Evolutionary conservation across 2,329 filamentous ascomycete genomes (phyloP).

Genomic region (Sphaerulina musiva): DNA sequence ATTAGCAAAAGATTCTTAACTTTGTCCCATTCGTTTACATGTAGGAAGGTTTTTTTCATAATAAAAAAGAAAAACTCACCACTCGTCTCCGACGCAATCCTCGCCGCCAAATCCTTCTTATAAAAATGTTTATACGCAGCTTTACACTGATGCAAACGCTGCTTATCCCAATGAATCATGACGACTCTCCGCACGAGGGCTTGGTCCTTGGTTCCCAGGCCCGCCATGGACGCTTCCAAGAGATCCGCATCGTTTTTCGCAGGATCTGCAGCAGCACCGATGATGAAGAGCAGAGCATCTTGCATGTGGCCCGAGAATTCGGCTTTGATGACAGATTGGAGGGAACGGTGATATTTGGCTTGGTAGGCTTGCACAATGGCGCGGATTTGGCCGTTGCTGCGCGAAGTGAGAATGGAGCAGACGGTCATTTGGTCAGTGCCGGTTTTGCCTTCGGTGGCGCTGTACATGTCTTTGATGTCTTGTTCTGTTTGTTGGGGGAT

Average conservation of each 20-base stretch:
- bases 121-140: slow-evolving; percentile 68
- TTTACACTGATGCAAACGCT: slow-evolving; percentile 69
- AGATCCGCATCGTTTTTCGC: slow-evolving; percentile 75
- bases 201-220: slow-evolving; percentile 77
- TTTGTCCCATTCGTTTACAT: too few relatives aligned
- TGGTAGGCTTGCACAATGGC: slow-evolving; percentile 73
- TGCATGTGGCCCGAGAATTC: slow-evolving; percentile 93
- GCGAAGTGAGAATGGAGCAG: slow-evolving; percentile 67
- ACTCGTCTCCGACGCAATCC: slow-evolving; percentile 70
- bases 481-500: slow-evolving; percentile 65
- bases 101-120: slow-evolving; percentile 57
- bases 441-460: slow-evolving; percentile 62
- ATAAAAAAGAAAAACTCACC: slow-evolving; percentile 41
- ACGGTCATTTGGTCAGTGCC: slow-evolving; percentile 66
- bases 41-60: too few relatives aligned
- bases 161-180: slow-evolving; percentile 73
- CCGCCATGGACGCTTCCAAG: slow-evolving; percentile 83
- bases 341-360: slow-evolving; percentile 60
- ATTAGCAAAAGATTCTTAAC: too few relatives aligned
- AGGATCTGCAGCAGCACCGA: slow-evolving; percentile 70
- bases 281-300: slow-evolving; percentile 70
- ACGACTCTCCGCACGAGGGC: slow-evolving; percentile 72
- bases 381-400: slow-evolving; percentile 75
- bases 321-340: slow-evolving; percentile 69
- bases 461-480: slow-evolving; percentile 70